A percentile compares a stretch with the other conserved stretches of the same genome.
Evolutionary conservation across 805 yeast species (phyloP).

Genomic region (Tetrapisispora iriomotensis): DNA sequence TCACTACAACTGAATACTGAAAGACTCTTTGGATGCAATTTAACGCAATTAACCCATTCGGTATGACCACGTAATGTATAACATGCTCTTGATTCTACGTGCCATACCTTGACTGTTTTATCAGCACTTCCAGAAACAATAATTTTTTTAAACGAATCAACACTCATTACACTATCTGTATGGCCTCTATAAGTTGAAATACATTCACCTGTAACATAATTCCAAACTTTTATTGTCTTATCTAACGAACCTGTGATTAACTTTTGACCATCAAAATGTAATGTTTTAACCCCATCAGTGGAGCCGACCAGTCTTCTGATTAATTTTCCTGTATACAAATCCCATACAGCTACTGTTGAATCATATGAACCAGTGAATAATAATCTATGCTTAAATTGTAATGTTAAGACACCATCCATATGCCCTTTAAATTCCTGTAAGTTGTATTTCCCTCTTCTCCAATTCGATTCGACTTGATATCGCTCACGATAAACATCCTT

Average conservation of each 20-base stretch:
- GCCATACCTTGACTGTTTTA: conserved; percentile 89
- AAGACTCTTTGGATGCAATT: conserved; percentile 67
- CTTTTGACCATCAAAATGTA: conserved; percentile 81
- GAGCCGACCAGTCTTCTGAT: conserved; percentile 81
- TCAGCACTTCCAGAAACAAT: conserved; percentile 94
- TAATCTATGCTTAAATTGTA: conserved; percentile 71
- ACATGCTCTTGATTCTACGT: conserved; percentile 86
- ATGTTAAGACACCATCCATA: conserved; percentile 77
- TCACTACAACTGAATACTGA: conserved; percentile 83
- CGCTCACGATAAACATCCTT: conserved; percentile 89
- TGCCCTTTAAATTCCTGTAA: conserved; percentile 68
- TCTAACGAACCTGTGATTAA: conserved; percentile 89
- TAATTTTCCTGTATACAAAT: conserved; percentile 66
- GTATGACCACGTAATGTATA: conserved; percentile 88
- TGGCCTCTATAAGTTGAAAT: conserved; percentile 92
- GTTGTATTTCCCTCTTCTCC: conserved; percentile 76
- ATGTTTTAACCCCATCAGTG: conserved; percentile 72
- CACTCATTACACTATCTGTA: conserved; percentile 71
- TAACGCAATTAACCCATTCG: conserved; percentile 86
- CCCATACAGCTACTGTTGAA: conserved; percentile 89
- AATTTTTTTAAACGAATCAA: conserved; percentile 69
- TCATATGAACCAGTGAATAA: conserved; percentile 91
- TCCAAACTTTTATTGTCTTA: conserved; percentile 90
- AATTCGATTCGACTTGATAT: conserved; percentile 82
- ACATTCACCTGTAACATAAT: conserved; percentile 88